Percentiles rank a stretch among this genome's conserved stretches.
phyloP scores from a whole-genome alignment of 1,284 basidiomycete genomes.

The Cutaneotrichosporon arboriforme region DNA sequence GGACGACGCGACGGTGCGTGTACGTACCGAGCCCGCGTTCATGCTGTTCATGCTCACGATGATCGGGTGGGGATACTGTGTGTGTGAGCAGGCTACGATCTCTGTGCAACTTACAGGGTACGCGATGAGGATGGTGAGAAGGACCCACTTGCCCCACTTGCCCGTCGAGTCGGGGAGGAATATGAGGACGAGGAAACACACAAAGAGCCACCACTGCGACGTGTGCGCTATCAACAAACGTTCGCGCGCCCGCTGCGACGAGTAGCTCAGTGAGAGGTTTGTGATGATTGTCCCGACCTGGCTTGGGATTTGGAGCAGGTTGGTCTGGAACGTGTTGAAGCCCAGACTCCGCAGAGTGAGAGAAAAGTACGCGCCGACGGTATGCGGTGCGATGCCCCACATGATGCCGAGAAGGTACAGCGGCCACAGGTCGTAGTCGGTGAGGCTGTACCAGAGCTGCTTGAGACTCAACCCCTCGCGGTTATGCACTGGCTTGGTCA shows the following conservation, averaged over 20 bases:
- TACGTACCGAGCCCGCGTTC: slow-evolving; percentile 39
- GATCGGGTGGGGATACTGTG: slow-evolving; percentile 12
- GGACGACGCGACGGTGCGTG: slow-evolving; percentile 34
- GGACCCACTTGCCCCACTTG: slow-evolving; percentile 22
- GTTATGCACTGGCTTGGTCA: slow-evolving; percentile 45
- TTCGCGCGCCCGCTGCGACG: slow-evolving; percentile 28
- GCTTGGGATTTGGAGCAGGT: slow-evolving; percentile 42
- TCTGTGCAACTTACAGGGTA: slow-evolving; percentile 8
- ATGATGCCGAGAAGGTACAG: slow-evolving; percentile 41
- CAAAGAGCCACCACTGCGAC: slow-evolving; percentile 29
- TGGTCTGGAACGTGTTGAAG: slow-evolving; percentile 45
- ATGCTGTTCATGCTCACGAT: slow-evolving; percentile 28
- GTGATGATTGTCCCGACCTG: slow-evolving; percentile 37
- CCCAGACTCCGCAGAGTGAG: slow-evolving; percentile 21
- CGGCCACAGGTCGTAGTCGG: slow-evolving; percentile 48
- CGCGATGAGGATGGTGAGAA: slow-evolving; percentile 17
- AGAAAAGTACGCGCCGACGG: slow-evolving; percentile 35
- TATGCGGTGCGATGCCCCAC: slow-evolving; percentile 21
- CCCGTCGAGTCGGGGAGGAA: slow-evolving; percentile 19
- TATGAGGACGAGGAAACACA: slow-evolving; percentile 28
- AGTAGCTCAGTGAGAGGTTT: slow-evolving; percentile 30
- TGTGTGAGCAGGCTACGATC: neutral
- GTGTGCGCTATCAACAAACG: slow-evolving; percentile 20
- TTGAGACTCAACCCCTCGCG: slow-evolving; percentile 41
- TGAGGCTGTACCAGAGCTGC: slow-evolving; percentile 30